These are phyloP conservation scores for Fusarium pininemorale DNA, from an alignment of 2,329 filamentous ascomycete genomes.

Conservation along the genomic window DNA sequence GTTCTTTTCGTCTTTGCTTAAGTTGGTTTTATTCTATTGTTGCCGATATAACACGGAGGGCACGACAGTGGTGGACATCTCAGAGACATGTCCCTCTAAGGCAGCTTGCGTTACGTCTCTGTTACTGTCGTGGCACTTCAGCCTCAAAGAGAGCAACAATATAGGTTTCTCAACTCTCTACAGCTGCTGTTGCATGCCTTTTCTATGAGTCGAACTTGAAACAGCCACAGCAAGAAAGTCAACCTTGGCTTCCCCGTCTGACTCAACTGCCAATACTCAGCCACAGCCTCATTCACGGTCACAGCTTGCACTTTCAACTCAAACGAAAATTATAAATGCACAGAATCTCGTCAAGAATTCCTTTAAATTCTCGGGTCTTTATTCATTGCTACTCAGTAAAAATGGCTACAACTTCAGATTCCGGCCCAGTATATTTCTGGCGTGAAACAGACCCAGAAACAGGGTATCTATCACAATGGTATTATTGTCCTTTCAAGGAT, in stretches of 20 bases:
- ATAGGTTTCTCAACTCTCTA: background rate
- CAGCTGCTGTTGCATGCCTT: too few species aligned
- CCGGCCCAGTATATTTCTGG: conserved; percentile 57
- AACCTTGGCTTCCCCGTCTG: conserved; percentile 8
- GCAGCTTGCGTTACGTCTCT: background rate
- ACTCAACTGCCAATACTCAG: conserved; percentile 39
- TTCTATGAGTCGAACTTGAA: background rate
- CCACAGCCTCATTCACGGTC: conserved; percentile 6
- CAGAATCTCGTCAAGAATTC: background rate
- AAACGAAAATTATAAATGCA: background rate
- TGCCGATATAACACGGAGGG: background rate
- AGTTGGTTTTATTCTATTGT: background rate
- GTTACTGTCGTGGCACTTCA: background rate
- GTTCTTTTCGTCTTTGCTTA: background rate
- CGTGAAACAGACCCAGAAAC: conserved; percentile 55
- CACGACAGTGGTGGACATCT: background rate
- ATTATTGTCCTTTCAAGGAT: conserved; percentile 58
- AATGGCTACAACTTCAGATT: conserved; percentile 14
- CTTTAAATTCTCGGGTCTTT: background rate
- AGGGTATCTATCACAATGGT: conserved; percentile 73
- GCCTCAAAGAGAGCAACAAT: background rate
- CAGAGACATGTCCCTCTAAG: background rate
- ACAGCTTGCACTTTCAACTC: background rate
- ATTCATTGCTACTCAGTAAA: background rate
- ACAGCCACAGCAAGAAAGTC: background rate